Base-by-base conservation (phyloP, 257 asterid genomes). In the Dorcoceras hygrometricum region DNA sequence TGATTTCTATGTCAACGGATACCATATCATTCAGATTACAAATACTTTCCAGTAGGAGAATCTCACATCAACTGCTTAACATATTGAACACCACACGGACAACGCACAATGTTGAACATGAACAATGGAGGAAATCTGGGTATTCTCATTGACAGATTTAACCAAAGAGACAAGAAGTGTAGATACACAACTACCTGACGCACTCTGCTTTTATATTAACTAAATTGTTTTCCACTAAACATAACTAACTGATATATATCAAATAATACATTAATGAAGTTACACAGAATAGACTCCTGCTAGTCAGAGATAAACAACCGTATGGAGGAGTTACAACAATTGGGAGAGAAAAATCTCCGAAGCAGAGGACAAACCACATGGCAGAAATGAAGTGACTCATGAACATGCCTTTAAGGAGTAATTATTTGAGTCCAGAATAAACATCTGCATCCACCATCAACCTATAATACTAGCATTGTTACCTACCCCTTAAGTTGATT, bases 1-100 rank as follows among this genome's bases (percentile, higher is more conserved):
- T 65, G 68, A 61, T 68, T 53, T 62, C 55, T 29, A 66, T 31
- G 59, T 50, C 46, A 58, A 67, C 68, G 53, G 69, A n/a, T 48
- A 24, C 4, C 59, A 23, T 59, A 58, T 59, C 59, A 65, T 72
- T 73, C 9, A 63, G 29, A 16, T 34, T 31, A 25, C 12, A 66
- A 69, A 72, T 63, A 50, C 54, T 29, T 68, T 58, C 65, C 23
- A 59, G 51, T 3, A 11, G 36, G 63, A 39, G 67, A 34, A 67
- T 32, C n/a, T 57, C 46, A 23, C 20, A 26, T 16, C 23, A n/a
- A 36, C 65, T 27, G 29, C 3, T 31, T 22, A 74, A 56, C 53
- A 36, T 48, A 27, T n/a, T n/a, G 11, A 60, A 68, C 19, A 55
- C 68, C 3, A 32, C 36, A 51, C 28, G 2, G 16, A 8, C 46